Conservation (phyloP, 805 yeast genomes). For the Saturnispora galanensis region DNA sequence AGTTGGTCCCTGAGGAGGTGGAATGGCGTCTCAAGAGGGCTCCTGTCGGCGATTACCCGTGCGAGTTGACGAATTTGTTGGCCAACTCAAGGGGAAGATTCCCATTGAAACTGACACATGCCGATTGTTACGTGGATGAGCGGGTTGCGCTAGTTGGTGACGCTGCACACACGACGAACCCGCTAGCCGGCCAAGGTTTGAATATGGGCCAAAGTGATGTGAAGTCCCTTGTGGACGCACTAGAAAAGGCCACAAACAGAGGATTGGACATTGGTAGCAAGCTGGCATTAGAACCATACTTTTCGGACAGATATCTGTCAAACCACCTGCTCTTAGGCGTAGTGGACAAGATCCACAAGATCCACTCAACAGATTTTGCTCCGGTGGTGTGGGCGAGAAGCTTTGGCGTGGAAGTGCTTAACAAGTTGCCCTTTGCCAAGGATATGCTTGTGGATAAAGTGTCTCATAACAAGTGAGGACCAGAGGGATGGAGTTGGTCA, state of each 20-base stretch:
- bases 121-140: slow-evolving; percentile 77
- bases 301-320: slow-evolving; percentile 68
- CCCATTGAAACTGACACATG: slow-evolving; percentile 82
- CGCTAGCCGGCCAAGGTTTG: slow-evolving; percentile 94
- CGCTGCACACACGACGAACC: slow-evolving; percentile 97
- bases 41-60: slow-evolving; percentile 42
- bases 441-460: slow-evolving; percentile 51
- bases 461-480: slow-evolving; percentile 17
- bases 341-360: slow-evolving; percentile 84
- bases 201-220: slow-evolving; percentile 98
- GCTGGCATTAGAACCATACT: slow-evolving; percentile 77
- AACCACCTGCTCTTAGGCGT: slow-evolving; percentile 79
- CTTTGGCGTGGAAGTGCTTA: slow-evolving; percentile 62
- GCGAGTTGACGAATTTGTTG: slow-evolving; percentile 49
- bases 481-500: background rate
- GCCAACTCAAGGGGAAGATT: slow-evolving; percentile 71
- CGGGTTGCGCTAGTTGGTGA: slow-evolving; percentile 93
- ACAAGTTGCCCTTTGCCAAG: slow-evolving; percentile 56
- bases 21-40: too few relatives aligned
- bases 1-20: slow-evolving; percentile 26
- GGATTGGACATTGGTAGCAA: slow-evolving; percentile 85
- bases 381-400: slow-evolving; percentile 73
- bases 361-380: slow-evolving; percentile 61
- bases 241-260: slow-evolving; percentile 60
- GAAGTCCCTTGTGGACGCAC: slow-evolving; percentile 51